A percentile compares a stretch with the other conserved stretches of the same genome.
Evolutionary conservation across 148 eudicot genomes (phyloP).

Genomic region (Silene conica): DNA sequence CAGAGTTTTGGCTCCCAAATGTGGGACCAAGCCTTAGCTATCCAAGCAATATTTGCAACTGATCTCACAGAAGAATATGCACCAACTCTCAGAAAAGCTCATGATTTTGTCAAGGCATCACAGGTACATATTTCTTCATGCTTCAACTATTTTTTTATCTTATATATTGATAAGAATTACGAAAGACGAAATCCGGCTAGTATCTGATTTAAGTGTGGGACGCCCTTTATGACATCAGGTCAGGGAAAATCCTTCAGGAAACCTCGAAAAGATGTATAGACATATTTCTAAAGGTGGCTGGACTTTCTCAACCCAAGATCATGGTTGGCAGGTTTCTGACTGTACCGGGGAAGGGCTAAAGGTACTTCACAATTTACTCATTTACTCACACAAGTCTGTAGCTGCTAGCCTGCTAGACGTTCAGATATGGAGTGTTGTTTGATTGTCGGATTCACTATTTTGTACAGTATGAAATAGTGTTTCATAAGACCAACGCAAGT

Average conservation of each 20-base stretch:
- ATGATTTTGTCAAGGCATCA: slow-evolving; percentile 48
- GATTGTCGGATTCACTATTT: too few relatives aligned
- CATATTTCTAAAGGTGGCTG: slow-evolving; percentile 58
- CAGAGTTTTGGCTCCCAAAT: slow-evolving; percentile 51
- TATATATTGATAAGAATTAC: too few relatives aligned
- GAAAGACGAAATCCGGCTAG: too few relatives aligned
- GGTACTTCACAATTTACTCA: slow-evolving; percentile 23
- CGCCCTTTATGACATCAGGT: slow-evolving; percentile 24
- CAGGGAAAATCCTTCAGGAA: slow-evolving; percentile 46
- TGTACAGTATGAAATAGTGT: too few relatives aligned
- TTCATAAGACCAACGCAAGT: too few relatives aligned
- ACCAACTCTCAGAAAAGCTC: slow-evolving; percentile 41
- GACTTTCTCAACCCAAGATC: slow-evolving; percentile 67
- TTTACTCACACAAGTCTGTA: too few relatives aligned
- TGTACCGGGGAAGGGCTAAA: slow-evolving; percentile 70
- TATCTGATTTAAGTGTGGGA: neutral
- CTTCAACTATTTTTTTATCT: neutral
- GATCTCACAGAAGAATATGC: slow-evolving; percentile 35
- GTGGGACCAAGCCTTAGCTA: slow-evolving; percentile 50
- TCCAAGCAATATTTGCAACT: slow-evolving; percentile 45
- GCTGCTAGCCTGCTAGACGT: too few relatives aligned
- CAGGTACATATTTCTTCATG: slow-evolving; percentile 30
- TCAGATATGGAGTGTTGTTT: too few relatives aligned
- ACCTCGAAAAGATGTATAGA: slow-evolving; percentile 44
- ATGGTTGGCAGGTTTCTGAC: slow-evolving; percentile 78